Conservation (phyloP, 306 rosid genomes). For the Adenanthera pavonina region DNA sequence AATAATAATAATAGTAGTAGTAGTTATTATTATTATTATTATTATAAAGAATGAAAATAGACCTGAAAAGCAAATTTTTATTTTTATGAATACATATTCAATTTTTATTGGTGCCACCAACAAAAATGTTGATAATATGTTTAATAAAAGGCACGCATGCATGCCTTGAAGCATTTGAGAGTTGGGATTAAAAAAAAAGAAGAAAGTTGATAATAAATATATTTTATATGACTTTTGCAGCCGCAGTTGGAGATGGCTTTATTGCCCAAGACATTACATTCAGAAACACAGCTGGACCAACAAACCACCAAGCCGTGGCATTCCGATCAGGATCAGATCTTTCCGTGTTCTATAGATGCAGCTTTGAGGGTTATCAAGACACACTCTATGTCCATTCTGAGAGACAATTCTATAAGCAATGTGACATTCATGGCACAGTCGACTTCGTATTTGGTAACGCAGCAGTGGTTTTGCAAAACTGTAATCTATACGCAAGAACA, state of each 20-base stretch:
- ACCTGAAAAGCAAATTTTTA: neutral
- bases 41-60: neutral
- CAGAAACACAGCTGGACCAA: slow-evolving; percentile 75
- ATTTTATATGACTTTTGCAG: slow-evolving; percentile 39
- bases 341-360: slow-evolving; percentile 70
- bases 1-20: too few species aligned
- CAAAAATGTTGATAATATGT: too few species aligned
- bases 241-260: slow-evolving; percentile 71
- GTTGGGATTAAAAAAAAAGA: neutral
- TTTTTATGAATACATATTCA: neutral
- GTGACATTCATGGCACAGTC: slow-evolving; percentile 77
- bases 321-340: slow-evolving; percentile 78
- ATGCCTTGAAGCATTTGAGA: neutral
- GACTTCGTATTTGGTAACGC: slow-evolving; percentile 86
- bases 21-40: too few species aligned
- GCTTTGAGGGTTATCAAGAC: slow-evolving; percentile 85
- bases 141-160: too few species aligned
- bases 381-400: slow-evolving; percentile 73
- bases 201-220: neutral
- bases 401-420: slow-evolving; percentile 77
- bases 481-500: slow-evolving; percentile 62
- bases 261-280: slow-evolving; percentile 73
- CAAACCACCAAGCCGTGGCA: slow-evolving; percentile 82
- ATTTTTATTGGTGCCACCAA: neutral
- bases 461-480: slow-evolving; percentile 68